Base-by-base conservation (phyloP, 257 asterid species). In the Apocynum venetum region DNA sequence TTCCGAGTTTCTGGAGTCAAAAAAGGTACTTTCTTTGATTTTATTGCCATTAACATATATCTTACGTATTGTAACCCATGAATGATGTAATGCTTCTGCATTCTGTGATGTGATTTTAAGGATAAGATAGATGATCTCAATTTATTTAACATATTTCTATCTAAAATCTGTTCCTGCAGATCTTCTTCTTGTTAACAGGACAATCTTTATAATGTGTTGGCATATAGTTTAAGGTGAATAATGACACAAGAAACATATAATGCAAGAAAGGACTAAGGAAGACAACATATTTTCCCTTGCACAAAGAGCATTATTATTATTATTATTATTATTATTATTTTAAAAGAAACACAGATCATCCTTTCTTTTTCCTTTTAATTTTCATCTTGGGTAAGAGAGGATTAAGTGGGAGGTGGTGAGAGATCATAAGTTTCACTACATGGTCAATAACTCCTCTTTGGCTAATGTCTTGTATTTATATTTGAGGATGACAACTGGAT, bases 1-100 rank as follows among this genome's bases (percentile, higher is more conserved):
- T 61, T 68, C 93, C 77, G 82, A 56, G 70, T 95, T 95, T 84
- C 59, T 86, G 72, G 88, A 93, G 77, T 87, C 93, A n/a, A 95
- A 95, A 85, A 80, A 86, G 97, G 99, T 91, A 85, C 60, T 19
- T 72, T 71, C 77, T 72, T 73, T 55, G 38, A 53, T 6, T 48
- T 47, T 6, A 49, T 44, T 71, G 19, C 17, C 19, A 31, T 25
- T 41, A 48, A 52, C 51, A 36, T 11, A 20, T 74, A 19, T 19
- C 11, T 2, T 76, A 55, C 6, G 17, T 25, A 63, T 75, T 46
- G 31, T 40, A 69, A 43, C 48, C 48, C 17, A 59, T 56, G 35
- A 8, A 9, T 60, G 41, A 60, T 31, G 43, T 38, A 10, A 10
- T 0, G 69, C 12, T 35, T 25, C 4, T 63, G 19, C 69, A 63